Evolutionary conservation across 352 stramenopile species (phyloP), one percentile per base, ranked within the genome.

Genomic region (Phytopythium litorale): DNA sequence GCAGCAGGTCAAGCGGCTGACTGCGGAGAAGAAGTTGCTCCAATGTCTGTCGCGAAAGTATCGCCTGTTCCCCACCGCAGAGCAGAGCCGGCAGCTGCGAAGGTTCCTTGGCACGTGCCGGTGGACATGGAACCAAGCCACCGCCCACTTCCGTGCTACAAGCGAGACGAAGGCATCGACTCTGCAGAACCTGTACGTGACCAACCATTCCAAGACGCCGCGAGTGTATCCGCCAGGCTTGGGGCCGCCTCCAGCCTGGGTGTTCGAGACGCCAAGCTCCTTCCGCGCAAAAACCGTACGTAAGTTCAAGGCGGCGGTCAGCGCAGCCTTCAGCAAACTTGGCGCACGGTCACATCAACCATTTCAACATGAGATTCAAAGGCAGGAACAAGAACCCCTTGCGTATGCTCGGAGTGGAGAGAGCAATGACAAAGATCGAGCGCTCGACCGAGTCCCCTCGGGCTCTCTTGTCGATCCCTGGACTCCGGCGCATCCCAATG

Each of bases 351-450:
- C 6, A 43, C 38, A 43, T 18, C 38, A 43, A 9, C 5, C 9
- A 43, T 3, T 43, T 43, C 15, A 19, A 9, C 2, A 43, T 43
- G 9, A 19, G 15, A 4, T 43, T 19, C 38, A 19, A 19, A 19
- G 15, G 38, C 38, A 71, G 57, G 60, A 54, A 37, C 33, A 37
- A 37, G 33, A 37, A 37, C 33, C 33, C 33, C 9, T 9, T 37
- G 9, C 5, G 33, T 9, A 37, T 37, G 5, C 33, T 37, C 33
- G 9, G 5, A 9, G 33, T 37, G 33, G 33, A 62, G n/a, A 35
- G 49, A 43, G 2, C 7, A 11, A 43, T 16, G 7, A 18, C 38
- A 9, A 43, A 19, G 9, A 4, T 43, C 9, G 33, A 37, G 9
- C 33, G 33, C 33, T 11, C 33, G 33, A 37, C 9, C 5, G 33